Evolutionary conservation across 148 eudicot genomes (phyloP).

Genomic region (Oxyria digyna): DNA sequence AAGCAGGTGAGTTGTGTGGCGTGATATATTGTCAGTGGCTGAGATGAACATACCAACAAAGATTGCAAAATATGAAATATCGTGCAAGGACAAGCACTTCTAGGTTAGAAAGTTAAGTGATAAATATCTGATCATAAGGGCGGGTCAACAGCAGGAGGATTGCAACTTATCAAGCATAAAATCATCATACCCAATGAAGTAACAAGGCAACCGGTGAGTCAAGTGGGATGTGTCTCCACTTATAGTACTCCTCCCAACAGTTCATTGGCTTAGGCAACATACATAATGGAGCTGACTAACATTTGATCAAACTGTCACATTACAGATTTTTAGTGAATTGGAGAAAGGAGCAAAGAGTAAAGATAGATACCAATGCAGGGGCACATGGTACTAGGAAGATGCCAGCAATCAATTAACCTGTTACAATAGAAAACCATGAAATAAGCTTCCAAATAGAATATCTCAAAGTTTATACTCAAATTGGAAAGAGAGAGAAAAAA

Average conservation of each 20-base stretch:
- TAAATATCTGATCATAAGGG: neutral
- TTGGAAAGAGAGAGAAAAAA: neutral
- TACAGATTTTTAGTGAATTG: neutral
- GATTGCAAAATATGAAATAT: neutral
- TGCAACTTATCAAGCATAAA: neutral
- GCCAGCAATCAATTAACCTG: slow-evolving; percentile 54
- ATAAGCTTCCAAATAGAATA: neutral
- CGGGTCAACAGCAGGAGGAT: neutral
- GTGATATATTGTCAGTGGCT: slow-evolving; percentile 73
- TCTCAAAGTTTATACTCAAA: neutral
- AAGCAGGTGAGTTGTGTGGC: slow-evolving; percentile 43
- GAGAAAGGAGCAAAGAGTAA: neutral
- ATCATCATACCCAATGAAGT: slow-evolving; percentile 77
- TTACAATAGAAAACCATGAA: neutral
- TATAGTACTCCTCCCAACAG: slow-evolving; percentile 81
- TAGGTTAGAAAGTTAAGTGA: neutral
- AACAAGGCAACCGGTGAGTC: slow-evolving; percentile 73
- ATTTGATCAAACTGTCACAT: slow-evolving; percentile 12
- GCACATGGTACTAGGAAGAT: slow-evolving; percentile 44
- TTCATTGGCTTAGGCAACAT: slow-evolving; percentile 31
- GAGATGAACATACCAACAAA: slow-evolving; percentile 16
- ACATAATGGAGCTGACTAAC: slow-evolving; percentile 48
- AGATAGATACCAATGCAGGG: slow-evolving; percentile 63
- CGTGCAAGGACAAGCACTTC: neutral
- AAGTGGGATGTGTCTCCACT: slow-evolving; percentile 73